A percentile compares a stretch with the other conserved stretches of the same genome.
Evolutionary conservation across 2,329 filamentous ascomycete species (phyloP).

Genomic region (Cadophora sp.): DNA sequence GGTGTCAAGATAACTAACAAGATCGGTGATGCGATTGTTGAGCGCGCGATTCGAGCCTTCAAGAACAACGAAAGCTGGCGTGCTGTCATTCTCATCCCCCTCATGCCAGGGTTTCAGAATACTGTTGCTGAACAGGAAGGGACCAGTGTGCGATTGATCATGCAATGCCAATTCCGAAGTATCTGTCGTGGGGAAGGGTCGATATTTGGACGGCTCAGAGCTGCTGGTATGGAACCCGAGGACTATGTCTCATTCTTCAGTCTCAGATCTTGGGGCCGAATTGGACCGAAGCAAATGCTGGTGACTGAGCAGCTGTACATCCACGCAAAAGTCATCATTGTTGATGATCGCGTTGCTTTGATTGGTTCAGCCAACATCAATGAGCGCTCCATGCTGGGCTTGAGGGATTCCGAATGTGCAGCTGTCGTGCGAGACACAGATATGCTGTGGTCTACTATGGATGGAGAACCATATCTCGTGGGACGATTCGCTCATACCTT

Average conservation of each 20-base stretch:
- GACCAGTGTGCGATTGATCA: constrained; percentile 91
- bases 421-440: constrained; percentile 91
- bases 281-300: constrained; percentile 80
- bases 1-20: constrained; percentile 88
- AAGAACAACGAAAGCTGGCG: constrained; percentile 89
- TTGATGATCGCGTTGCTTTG: constrained; percentile 90
- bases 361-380: constrained; percentile 99
- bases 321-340: constrained; percentile 95
- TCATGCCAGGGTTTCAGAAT: constrained; percentile 99
- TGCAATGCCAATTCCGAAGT: constrained; percentile 96
- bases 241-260: constrained; percentile 97
- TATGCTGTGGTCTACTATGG: constrained; percentile 92
- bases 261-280: constrained; percentile 88
- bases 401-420: constrained; percentile 89
- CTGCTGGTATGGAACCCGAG: constrained; percentile 85
- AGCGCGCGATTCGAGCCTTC: constrained; percentile 85
- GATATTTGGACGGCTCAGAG: constrained; percentile 85
- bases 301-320: constrained; percentile 98
- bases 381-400: constrained; percentile 92
- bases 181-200: constrained; percentile 93
- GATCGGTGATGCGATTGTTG: constrained; percentile 93
- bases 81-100: constrained; percentile 85
- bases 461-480: constrained; percentile 84
- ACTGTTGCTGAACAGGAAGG: constrained; percentile 94
- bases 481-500: constrained; percentile 92